These are phyloP conservation scores for Fagus crenata DNA, from an alignment of 306 rosid genomes.

Conservation along the genomic window DNA sequence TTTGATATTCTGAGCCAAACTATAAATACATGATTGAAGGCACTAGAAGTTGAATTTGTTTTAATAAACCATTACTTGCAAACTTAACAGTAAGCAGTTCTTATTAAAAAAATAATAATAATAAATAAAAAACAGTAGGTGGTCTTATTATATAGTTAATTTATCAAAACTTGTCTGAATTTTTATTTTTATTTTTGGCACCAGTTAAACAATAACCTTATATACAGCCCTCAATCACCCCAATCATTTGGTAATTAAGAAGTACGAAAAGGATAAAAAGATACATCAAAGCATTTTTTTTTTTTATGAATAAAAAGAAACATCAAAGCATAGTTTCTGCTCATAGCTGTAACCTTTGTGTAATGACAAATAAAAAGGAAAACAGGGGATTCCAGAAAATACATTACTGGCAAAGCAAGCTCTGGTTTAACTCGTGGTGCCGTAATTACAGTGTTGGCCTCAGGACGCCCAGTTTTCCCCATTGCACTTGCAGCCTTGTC, in stretches of 20 bases:
- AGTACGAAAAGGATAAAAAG: not conserved
- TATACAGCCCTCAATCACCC: not conserved
- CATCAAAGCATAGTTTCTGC: not conserved
- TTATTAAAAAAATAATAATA: too few relatives aligned
- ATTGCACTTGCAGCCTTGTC: slow-evolving; percentile 77
- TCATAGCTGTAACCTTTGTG: not conserved
- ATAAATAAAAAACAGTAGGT: not conserved
- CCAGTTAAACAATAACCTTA: not conserved
- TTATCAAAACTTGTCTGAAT: not conserved
- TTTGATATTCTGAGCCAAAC: not conserved
- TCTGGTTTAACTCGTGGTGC: slow-evolving; percentile 96
- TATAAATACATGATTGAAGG: not conserved
- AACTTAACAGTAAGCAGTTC: too few relatives aligned
- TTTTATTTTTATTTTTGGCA: not conserved
- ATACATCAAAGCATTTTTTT: too few relatives aligned
- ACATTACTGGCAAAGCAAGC: slow-evolving; percentile 82
- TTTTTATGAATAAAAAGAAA: not conserved
- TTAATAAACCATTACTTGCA: not conserved
- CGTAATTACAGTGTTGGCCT: slow-evolving; percentile 48
- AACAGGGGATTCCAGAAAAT: slow-evolving; percentile 38
- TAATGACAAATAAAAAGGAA: slow-evolving; percentile 7
- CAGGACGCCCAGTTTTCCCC: slow-evolving; percentile 68
- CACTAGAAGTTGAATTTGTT: not conserved
- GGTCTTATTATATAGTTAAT: not conserved
- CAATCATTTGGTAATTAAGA: not conserved